Evolutionary conservation across 805 yeast species (phyloP), one percentile per base, ranked within the genome.

Genomic region (Yarrowia alimentaria): DNA sequence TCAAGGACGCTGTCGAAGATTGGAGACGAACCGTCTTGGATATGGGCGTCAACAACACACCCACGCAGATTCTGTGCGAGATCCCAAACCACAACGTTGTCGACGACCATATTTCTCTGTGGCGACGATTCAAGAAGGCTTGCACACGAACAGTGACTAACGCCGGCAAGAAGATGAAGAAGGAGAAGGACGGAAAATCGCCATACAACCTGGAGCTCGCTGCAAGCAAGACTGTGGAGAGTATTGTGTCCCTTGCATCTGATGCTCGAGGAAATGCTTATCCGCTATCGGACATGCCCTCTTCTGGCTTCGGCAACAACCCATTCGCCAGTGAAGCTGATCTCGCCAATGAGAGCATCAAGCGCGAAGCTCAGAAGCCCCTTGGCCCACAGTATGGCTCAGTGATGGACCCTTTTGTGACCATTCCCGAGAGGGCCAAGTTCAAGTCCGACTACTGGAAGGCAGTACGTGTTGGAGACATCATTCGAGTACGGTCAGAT

Each of bases 1-100:
- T 81, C 55, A 84, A 84, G 63, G 94, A 85, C 64, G 91, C 85
- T 0, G 72, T 85, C 57, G 94, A 85, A 66, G 94, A 85, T 64
- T 82, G 78, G 54, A 74, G 86, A 55, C 73, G 94, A 61, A 77
- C 80, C 0, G 58, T 72, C 1, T 76, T 80, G 34, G 94, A 85
- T 63, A 67, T 73, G 52, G 90, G 84, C 56, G 71, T 85, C 62
- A 85, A 85, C 64, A 83, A 82, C 61, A 77, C 84, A 1, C 75
- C 79, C 12, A 79, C 84, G 9, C 90, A 83, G 62, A 61, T 80
- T 25, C 64, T 85, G 31, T 59, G 65, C 8, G 82, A 85, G 9
- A 56, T 79, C 47, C 64, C 67, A 6, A 85, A 85, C 66, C 75
- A 74, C 16, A 85, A 85, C 60, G 83, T 80, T 9, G 61, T 69